Base-by-base conservation (phyloP, 768 basidiomycete species). In the Lepiota subincarnata region DNA sequence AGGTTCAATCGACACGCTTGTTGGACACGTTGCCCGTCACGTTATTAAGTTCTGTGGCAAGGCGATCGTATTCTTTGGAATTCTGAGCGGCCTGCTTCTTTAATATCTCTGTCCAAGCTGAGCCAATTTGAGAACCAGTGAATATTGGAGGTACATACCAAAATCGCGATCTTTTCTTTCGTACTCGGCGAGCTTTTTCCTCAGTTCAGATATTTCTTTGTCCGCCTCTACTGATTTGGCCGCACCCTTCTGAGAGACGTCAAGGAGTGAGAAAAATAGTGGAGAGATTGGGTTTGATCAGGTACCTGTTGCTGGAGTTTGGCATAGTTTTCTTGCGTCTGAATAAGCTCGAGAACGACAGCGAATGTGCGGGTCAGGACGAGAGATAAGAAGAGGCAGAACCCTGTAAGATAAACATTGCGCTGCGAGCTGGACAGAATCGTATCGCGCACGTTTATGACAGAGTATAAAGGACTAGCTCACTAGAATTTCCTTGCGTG, bases 401-500 rank as follows among this genome's bases (percentile, higher is more conserved):
- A 94, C 0, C 91, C 91, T 6, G 94, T 95, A 13, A 98, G 80
- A 67, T 98, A 98, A 55, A 87, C 84, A 66, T 96, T 97, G 51
- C 93, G 80, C 66, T 95, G 92, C 2, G 92, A 79, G 62, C 90
- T 93, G 18, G 46, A n/a, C 3, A 38, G 24, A 26, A 37, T 6
- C 35, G 10, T 31, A 13, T 42, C 40, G 26, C 55, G 41, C 4
- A 18, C 36, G 14, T 37, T 28, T n/a, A 11, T 7, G 19, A 19
- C 39, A 16, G 18, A 5, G 16, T 22, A 22, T 14, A 39, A 13
- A n/a, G 16, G 14, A 19, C 37, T 20, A 28, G 76, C 83, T 55
- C 62, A 92, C 88, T 95, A 95, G 74, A 98, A 98, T 69, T 94
- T 94, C 56, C 93, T 81, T 22, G 93, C 93, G 0, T 95, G 85